Percentiles rank a stretch among this genome's conserved stretches.
phyloP scores from a whole-genome alignment of 2,329 filamentous ascomycete genomes.

The Nectriaceae sp. region DNA sequence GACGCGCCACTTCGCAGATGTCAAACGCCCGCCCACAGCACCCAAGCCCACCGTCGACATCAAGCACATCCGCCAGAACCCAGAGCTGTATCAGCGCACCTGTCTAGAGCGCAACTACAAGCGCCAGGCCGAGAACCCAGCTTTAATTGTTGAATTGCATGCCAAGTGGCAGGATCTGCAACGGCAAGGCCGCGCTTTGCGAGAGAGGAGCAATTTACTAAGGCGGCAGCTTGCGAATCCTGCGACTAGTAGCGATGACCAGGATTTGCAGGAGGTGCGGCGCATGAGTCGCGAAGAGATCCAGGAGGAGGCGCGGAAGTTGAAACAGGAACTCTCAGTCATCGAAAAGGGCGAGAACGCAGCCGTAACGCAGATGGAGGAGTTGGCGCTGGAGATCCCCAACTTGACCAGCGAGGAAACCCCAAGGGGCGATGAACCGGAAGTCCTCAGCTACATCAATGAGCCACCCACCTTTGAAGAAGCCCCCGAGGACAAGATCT shows the following conservation, averaged over 20 bases:
- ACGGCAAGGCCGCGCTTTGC: slow-evolving; percentile 58
- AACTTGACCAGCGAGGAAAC: slow-evolving; percentile 81
- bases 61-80: slow-evolving; percentile 86
- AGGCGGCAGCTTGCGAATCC: slow-evolving; percentile 56
- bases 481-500: slow-evolving; percentile 40
- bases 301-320: slow-evolving; percentile 61
- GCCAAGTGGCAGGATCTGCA: slow-evolving; percentile 63
- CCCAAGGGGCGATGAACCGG: slow-evolving; percentile 67
- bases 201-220: slow-evolving; percentile 67
- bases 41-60: slow-evolving; percentile 81
- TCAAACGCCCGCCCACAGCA: slow-evolving; percentile 65
- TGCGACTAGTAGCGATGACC: slow-evolving; percentile 46
- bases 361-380: slow-evolving; percentile 66
- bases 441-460: slow-evolving; percentile 78
- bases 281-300: slow-evolving; percentile 51
- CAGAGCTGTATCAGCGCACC: slow-evolving; percentile 78
- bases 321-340: slow-evolving; percentile 63
- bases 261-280: slow-evolving; percentile 38
- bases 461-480: slow-evolving; percentile 53
- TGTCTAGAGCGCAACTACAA: slow-evolving; percentile 84
- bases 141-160: slow-evolving; percentile 57
- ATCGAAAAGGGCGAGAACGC: slow-evolving; percentile 65
- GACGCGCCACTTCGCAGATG: slow-evolving; percentile 26
- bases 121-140: slow-evolving; percentile 53
- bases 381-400: slow-evolving; percentile 75